Evolutionary conservation across 2,329 filamentous ascomycete species (phyloP), one percentile per base, ranked within the genome.

Genomic region (Shiraia sp.): DNA sequence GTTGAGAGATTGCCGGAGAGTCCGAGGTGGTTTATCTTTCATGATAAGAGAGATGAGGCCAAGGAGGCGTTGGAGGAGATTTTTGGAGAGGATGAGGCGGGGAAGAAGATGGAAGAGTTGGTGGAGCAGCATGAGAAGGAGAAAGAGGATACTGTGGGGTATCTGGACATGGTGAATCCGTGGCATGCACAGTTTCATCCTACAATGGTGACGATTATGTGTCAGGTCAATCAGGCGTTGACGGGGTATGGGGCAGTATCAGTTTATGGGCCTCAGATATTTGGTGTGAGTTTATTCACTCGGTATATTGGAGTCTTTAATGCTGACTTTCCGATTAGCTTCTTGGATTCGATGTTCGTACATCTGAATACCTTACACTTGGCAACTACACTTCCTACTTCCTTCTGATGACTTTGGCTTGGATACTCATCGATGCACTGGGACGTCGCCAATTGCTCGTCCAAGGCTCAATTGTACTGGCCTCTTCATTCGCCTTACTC

Each of bases 261-360:
- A 13, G 80, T 84, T 2, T 84, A 84, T 43, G 81, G 81, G 0
- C 80, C 80, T 2, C 81, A 84, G 50, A 83, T 84, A 38, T 84
- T 84, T 59, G 75, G 81, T 39, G 64, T 65, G 48, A 51, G 57
- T 47, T 14, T 22, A 5, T 17, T 10, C 1, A 30, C 17, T 6
- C 8, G 5, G 12, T 3, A 22, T 24, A 10, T 27, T 4, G 25
- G n/a, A 22, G 10, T 2, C 3, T n/a, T 19, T 32, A 75, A 79
- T 16, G 77, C 82, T 48, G 79, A 79, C 36, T 79, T 16, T 58
- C 2, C 6, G 6, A 15, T 17, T 71, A 82, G 60, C 75, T 84
- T 8, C 75, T 84, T 3, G 80, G 80, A 12, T 81, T 83, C 57
- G 60, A 64, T 13, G 73, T 76, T 25, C 66, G 65, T 3, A 66